A percentile compares a stretch with the other conserved stretches of the same genome.
Conservation (phyloP, 345 rosid genomes). For the Corchorus olitorius region DNA sequence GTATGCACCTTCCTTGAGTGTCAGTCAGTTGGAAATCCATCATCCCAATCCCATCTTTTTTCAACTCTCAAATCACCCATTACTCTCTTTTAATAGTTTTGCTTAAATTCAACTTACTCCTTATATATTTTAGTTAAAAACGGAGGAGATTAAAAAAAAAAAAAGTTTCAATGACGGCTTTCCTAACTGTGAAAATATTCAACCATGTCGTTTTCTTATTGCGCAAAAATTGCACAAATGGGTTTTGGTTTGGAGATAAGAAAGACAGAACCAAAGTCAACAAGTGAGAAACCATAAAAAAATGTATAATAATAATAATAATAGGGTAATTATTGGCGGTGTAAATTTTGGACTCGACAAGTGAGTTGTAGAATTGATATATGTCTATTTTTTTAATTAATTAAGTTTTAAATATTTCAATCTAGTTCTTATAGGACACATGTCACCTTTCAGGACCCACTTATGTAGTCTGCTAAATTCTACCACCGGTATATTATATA, state of each 20-base stretch:
- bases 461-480: too few relatives aligned
- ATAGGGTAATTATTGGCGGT: too few relatives aligned
- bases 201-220: not conserved
- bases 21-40: not conserved
- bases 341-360: too few relatives aligned
- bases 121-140: not conserved
- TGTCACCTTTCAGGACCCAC: too few relatives aligned
- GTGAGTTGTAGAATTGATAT: too few relatives aligned
- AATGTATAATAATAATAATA: not conserved
- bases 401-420: too few relatives aligned
- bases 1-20: not conserved
- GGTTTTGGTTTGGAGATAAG: not conserved
- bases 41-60: not conserved
- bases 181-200: not conserved
- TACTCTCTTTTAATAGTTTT: too few relatives aligned
- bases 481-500: too few relatives aligned
- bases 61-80: too few relatives aligned
- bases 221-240: not conserved
- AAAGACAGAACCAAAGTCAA: not conserved
- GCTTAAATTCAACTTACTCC: not conserved
- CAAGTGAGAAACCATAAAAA: not conserved
- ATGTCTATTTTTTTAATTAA: too few relatives aligned
- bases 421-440: too few relatives aligned
- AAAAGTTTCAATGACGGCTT: not conserved
- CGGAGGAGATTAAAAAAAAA: not conserved